Base-by-base conservation (phyloP, 2,329 filamentous ascomycete genomes). In the Sarocladium brachiariae region DNA sequence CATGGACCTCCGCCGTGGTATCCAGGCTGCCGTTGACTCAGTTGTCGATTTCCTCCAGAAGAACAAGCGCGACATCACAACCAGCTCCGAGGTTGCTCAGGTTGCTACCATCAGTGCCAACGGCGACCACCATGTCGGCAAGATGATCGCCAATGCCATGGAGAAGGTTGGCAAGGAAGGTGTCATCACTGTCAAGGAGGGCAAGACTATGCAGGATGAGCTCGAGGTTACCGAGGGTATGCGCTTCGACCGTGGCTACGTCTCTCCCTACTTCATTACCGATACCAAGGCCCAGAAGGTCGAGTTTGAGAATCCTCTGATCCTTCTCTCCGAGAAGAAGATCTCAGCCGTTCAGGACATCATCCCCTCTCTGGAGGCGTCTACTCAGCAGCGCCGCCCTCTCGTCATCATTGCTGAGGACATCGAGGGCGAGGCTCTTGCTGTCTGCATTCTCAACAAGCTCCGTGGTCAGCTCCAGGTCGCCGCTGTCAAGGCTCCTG, bases 141-240 rank as follows among this genome's bases (percentile, higher is more conserved):
- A 89, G 74, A 83, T 99, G 67, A 93, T 99, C 70, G 91, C 93
- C 67, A 96, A 84, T 68, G 93, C 93, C 61, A 99, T 99, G 93
- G 93, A 99, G 82, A 96, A 95, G 82, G 93, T 99, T 57, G 93
- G 93, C 73, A 99, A 99, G 83, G 93, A 99, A 78, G 93, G 93
- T 79, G 93, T 99, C 66, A 99, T 99, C 71, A 99, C 93, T 53
- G 92, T 97, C 67, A 99, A 99, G 86, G 93, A 99, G 81, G 93
- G 93, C 69, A 99, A 97, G 87, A 97, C 93, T 54, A 86, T 95
- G 67, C 84, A 88, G 64, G 93, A 99, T 62, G 93, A 99, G 83
- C 86, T 99, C 51, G 93, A 99, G 77, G 85, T 99, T 55, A 99
- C 93, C 53, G 93, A 99, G 85, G 93, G 93, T 70, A 99, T 99